Conservation (phyloP, 768 basidiomycete species). For the Termitomyces titanicus region DNA sequence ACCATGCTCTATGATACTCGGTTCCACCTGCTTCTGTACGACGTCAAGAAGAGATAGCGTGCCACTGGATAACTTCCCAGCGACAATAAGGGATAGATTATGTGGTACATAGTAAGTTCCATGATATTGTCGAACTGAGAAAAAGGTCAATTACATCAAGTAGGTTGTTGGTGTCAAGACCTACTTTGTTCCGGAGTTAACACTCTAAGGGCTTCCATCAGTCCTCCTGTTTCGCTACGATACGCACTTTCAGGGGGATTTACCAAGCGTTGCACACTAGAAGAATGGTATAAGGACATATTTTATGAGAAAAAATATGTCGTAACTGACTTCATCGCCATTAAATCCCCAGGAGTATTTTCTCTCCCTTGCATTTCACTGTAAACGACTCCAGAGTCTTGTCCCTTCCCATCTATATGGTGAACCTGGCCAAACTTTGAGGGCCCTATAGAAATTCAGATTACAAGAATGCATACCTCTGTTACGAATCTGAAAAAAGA, state of each 20-base stretch:
- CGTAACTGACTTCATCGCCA: slow-evolving; percentile 70
- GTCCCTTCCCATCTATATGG: slow-evolving; percentile 86
- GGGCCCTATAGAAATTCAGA: not conserved
- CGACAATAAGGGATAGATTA: slow-evolving; percentile 85
- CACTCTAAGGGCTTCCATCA: slow-evolving; percentile 87
- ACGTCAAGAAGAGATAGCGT: slow-evolving; percentile 75
- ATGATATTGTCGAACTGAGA: slow-evolving; percentile 85
- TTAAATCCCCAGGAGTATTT: slow-evolving; percentile 88
- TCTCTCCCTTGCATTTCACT: slow-evolving; percentile 96
- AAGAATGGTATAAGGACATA: not conserved
- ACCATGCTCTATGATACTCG: slow-evolving; percentile 70
- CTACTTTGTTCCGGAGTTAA: slow-evolving; percentile 87
- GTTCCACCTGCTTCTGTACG: slow-evolving; percentile 81
- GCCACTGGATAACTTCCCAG: slow-evolving; percentile 80
- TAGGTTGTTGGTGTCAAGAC: slow-evolving; percentile 11
- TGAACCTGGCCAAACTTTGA: slow-evolving; percentile 59
- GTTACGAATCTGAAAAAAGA: slow-evolving; percentile 43
- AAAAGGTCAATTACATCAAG: slow-evolving; percentile 3
- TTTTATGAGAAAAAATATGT: not conserved
- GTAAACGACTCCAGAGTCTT: slow-evolving; percentile 95
- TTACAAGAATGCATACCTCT: slow-evolving; percentile 39
- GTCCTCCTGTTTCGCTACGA: slow-evolving; percentile 93
- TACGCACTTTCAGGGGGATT: slow-evolving; percentile 85
- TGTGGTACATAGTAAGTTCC: slow-evolving; percentile 88
- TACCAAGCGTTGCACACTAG: slow-evolving; percentile 56